Evolutionary conservation across 345 rosid genomes (phyloP).

Genomic region (Crucihimalaya himalaica): DNA sequence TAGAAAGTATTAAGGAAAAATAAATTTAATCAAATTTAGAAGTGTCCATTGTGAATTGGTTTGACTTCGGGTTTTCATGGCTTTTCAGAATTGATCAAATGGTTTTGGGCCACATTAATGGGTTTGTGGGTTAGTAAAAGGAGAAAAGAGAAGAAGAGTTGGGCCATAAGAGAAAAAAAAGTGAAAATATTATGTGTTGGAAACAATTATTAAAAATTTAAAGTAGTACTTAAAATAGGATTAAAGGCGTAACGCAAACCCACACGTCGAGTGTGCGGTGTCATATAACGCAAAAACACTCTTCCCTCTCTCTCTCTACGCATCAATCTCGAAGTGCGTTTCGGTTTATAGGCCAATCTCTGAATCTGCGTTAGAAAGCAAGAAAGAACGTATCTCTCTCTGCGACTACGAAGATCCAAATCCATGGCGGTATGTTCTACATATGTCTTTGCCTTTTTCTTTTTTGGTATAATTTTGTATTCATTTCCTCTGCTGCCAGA

Average conservation of each 20-base stretch:
- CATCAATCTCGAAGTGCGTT: conserved; percentile 30
- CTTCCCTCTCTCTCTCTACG: not conserved
- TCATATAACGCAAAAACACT: conserved; percentile 19
- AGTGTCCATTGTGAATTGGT: too few relatives aligned
- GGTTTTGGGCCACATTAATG: not conserved
- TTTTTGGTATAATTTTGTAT: not conserved
- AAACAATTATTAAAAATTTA: not conserved
- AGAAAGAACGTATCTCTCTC: not conserved
- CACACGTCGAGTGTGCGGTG: conserved; percentile 38
- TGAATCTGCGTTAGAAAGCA: conserved; percentile 24
- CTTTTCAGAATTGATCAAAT: not conserved
- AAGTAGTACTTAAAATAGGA: conserved; percentile 12
- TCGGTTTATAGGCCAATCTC: conserved; percentile 17
- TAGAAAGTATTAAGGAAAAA: too few relatives aligned
- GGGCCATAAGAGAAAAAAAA: not conserved
- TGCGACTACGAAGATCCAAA: conserved; percentile 18
- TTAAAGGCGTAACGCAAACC: conserved; percentile 31
- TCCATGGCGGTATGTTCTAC: conserved; percentile 42
- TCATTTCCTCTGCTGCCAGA: not conserved
- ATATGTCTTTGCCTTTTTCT: not conserved
- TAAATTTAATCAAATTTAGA: too few relatives aligned
- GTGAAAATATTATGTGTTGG: not conserved
- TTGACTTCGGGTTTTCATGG: not conserved
- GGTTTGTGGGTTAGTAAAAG: not conserved
- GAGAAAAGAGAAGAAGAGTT: not conserved